Base-by-base conservation (phyloP, 2,329 filamentous ascomycete species). In the Pseudogymnoascus sp. region DNA sequence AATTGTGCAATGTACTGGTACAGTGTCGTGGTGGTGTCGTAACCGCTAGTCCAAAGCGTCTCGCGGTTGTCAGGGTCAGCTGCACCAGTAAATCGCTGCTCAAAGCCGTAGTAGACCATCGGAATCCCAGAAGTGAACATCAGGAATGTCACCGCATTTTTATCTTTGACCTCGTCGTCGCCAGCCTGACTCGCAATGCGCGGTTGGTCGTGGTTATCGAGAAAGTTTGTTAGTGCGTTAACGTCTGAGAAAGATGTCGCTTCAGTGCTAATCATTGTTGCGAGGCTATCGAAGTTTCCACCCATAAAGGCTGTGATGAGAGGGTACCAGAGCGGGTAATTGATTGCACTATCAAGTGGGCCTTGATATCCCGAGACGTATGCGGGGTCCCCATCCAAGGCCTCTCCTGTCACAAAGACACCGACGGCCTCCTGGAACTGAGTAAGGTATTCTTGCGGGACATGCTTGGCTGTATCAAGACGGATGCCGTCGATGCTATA, bases 341-440 rank as follows among this genome's bases (percentile, higher is more conserved):
- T 80, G 29, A 79, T 70, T n/a, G 80, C 69, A 44, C 78, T 77
- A 17, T 72, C 70, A 15, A 81, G 63, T 62, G 76, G 73, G 10
- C 75, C 68, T 64, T 80, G 78, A 64, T 78, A 80, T 31, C 68
- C 66, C 66, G 79, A 81, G 63, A 77, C 73, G 33, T 73, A 74
- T 10, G 68, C 74, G 75, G 64, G 4, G 65, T 80, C 74, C 35
- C 81, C 82, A 35, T 83, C 75, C 59, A 78, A 80, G 2, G 86
- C 84, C 68, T 87, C 84, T 7, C 84, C 84, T 12, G 85, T 76
- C 2, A 78, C 76, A 71, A 83, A 87, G 2, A 85, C 80, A 5
- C 82, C 83, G 0, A 82, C 76, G 0, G 81, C 79, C 5, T 74
- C 65, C 25, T 78, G 73, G 66, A 86, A 86, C 0, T 67, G 72